Evolutionary conservation across 1,284 basidiomycete genomes (phyloP), one percentile per base, ranked within the genome.

Genomic region (Microbotryum scabiosae): DNA sequence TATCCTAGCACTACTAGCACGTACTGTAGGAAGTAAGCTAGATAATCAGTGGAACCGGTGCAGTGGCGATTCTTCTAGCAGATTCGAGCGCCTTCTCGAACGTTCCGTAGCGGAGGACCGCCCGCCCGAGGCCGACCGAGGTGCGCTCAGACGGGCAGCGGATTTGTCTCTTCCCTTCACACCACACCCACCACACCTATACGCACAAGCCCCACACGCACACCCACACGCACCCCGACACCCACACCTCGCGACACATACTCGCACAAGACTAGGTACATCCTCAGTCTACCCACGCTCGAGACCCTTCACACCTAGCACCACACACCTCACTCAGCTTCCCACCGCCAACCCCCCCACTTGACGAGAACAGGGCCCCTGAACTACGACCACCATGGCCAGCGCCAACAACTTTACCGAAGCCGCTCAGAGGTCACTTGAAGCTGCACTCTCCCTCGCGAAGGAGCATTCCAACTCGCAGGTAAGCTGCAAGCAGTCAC

Each of bases 391-490:
- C 16, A 41, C 16, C 43, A 28, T 26, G 26, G 5, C 28, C 10
- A 52, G 57, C 21, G 63, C 57, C 9, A 26, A 45, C 65, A 84
- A 90, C 60, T 86, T 90, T 71, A 92, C 89, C 20, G 87, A 91
- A 74, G 86, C 85, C 73, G 82, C 88, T 9, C 80, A 84, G 71
- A 78, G 82, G 67, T 80, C 84, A 26, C 71, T 91, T 58, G 74
- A 80, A 50, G 81, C 82, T 51, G 85, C 88, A 2, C 74, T 89
- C 56, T 87, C 90, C 72, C 80, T 88, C 49, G 87, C 89, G 41
- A 88, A 84, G 73, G 88, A 91, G 74, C 83, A 90, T 73, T 80
- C 85, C 12, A 85, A 91, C 72, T 83, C 84, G 1, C 86, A 90
- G 80, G 80, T 85, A 84, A 74, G 62, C 72, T n/a, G 30, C 30